Evolutionary conservation across 805 yeast species (phyloP), one percentile per base, ranked within the genome.

Genomic region (Ogataea methanolica): DNA sequence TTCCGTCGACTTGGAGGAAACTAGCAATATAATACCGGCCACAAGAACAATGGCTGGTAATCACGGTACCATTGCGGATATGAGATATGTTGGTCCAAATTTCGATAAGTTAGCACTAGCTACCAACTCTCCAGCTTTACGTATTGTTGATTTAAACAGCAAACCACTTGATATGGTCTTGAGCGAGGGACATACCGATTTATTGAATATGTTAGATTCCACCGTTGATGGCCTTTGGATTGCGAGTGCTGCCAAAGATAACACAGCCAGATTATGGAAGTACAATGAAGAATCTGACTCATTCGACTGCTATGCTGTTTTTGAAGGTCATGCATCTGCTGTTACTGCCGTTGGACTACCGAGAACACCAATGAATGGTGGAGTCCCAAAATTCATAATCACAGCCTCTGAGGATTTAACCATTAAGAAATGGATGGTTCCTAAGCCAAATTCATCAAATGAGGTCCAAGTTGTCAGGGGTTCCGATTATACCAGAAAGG

Each of bases 21-120:
- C 58, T 4, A 59, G 58, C 7, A 56, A 55, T 26, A 38, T 59
- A 8, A 62, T 85, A n/a, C 73, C 75, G 17, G 61, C 77, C 2
- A 57, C 65, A 7, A 72, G 82, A 46, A 75, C 80, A 38, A 73
- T 90, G 56, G 94, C 97, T 0, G 97, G 97, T 56, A 90, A 90
- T 65, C 96, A 92, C 67, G 98, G 97, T 48, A 92, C 94, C 23
- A 83, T 94, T 58, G 96, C 97, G 2, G 98, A 92, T 62, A 76
- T 90, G 70, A 79, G 81, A 55, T 85, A 82, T 59, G 84, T 83
- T 33, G 94, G 94, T 0, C 88, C 88, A 7, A 61, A 72, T 22
- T 62, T 70, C 31, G 63, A 74, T 41, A 68, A 74, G 35, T 64
- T 92, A 40, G 98, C 96, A 5, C 65, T 94, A 54, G 97, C 98